Evolutionary conservation across 805 yeast species (phyloP), one percentile per base, ranked within the genome.

Genomic region (Ogataea salicorniae): DNA sequence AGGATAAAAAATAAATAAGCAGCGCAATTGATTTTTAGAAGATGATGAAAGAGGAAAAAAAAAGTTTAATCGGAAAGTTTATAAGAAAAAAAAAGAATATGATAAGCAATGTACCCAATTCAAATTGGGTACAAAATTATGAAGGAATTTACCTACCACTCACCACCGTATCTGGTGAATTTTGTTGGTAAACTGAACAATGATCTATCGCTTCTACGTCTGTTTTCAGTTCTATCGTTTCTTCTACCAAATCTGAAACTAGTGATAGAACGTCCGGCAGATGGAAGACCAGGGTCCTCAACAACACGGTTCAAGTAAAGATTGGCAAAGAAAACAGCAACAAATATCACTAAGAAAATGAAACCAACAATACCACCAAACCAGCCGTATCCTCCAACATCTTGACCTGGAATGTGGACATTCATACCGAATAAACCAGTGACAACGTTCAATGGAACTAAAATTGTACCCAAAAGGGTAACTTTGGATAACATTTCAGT

Each of bases 351-450:
- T 6, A 56, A 50, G 34, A 63, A 48, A 38, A 66, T 64, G 43
- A 66, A 55, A 7, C 64, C 66, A 18, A 67, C 34, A 35, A 67
- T 67, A 33, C 69, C 67, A 26, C 68, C 62, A 50, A 63, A 88
- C 88, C 94, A 85, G 2, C 71, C 77, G 37, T 75, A 65, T 39
- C 44, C 37, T 1, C 51, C 57, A 2, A 54, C 73, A 14, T 56
- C 70, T 50, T 76, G 68, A 29, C 97, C 97, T 0, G 97, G 97
- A 29, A 92, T 86, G 13, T 58, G 67, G 17, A 92, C 98, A 66
- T 92, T 92, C 99, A 92, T 92, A 60, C 97, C 97, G 68, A 92
- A 92, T 53, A 91, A 62, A 64, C 97, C 96, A 2, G 97, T 89
- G 40, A 92, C 76, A 48, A 92, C 71, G 64, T 92, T 92, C 74